Conservation (phyloP, 2,329 filamentous ascomycete species). For the Penicillium sp. region DNA sequence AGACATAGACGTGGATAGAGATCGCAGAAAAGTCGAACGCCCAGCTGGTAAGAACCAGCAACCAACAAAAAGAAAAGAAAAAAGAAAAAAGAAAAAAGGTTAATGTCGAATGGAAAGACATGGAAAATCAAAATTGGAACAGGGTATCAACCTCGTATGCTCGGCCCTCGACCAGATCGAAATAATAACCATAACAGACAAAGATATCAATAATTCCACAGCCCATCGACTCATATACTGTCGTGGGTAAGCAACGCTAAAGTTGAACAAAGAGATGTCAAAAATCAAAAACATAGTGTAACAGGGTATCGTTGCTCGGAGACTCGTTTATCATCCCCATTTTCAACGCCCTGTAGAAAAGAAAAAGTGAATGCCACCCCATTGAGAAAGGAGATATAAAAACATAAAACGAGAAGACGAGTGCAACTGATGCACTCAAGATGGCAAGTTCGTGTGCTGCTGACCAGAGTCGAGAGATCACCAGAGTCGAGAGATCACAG, state of each 20-base stretch:
- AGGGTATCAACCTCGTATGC: slow-evolving; percentile 25
- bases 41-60: slow-evolving; percentile 8
- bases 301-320: slow-evolving; percentile 44
- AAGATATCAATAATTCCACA: slow-evolving; percentile 19
- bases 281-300: slow-evolving; percentile 24
- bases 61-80: slow-evolving; percentile 9
- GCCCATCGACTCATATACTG: slow-evolving; percentile 26
- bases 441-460: slow-evolving; percentile 2
- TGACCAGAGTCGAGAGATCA: slow-evolving; percentile 8
- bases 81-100: slow-evolving; percentile 3
- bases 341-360: slow-evolving; percentile 33
- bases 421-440: neutral
- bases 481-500: slow-evolving; percentile 3
- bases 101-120: neutral
- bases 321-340: slow-evolving; percentile 45
- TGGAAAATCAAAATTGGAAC: slow-evolving; percentile 10
- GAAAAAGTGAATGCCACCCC: slow-evolving; percentile 15
- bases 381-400: slow-evolving; percentile 20
- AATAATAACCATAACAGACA: slow-evolving; percentile 11
- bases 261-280: slow-evolving; percentile 8
- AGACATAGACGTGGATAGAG: slow-evolving; percentile 10
- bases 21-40: slow-evolving; percentile 17
- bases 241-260: slow-evolving; percentile 28
- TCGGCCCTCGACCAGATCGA: slow-evolving; percentile 17
- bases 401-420: slow-evolving; percentile 9